Conservation (phyloP, 495 filamentous ascomycete species). For the Xylaria flabelliformis region DNA sequence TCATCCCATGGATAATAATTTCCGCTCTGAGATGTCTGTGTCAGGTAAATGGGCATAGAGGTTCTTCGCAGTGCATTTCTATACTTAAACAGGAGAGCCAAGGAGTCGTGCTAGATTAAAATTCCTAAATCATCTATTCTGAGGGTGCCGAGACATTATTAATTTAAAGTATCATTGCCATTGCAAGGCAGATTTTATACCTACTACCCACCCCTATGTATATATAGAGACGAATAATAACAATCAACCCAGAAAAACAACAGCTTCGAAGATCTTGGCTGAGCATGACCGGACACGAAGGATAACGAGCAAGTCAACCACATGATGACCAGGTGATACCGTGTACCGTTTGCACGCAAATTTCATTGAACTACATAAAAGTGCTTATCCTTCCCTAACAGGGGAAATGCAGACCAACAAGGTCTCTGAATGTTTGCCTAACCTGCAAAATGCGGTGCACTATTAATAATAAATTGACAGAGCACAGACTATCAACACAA, state of each 20-base stretch:
- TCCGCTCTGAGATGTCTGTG: background rate
- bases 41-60: background rate
- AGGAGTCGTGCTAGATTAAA: background rate
- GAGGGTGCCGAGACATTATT: conserved; percentile 4
- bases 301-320: background rate
- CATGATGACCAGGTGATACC: background rate
- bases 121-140: background rate
- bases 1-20: background rate
- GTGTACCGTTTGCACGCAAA: background rate
- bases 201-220: background rate
- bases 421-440: background rate
- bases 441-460: background rate
- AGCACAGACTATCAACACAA: background rate
- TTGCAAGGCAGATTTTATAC: background rate
- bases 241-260: background rate
- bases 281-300: background rate
- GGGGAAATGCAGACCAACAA: background rate
- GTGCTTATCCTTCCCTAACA: background rate
- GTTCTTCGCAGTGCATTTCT: background rate
- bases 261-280: background rate
- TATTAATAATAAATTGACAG: conserved; percentile 10
- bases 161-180: background rate
- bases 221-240: background rate
- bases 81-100: background rate
- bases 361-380: background rate